Evolutionary conservation across 768 basidiomycete genomes (phyloP).

Genomic region (Pulveroboletus sp.): DNA sequence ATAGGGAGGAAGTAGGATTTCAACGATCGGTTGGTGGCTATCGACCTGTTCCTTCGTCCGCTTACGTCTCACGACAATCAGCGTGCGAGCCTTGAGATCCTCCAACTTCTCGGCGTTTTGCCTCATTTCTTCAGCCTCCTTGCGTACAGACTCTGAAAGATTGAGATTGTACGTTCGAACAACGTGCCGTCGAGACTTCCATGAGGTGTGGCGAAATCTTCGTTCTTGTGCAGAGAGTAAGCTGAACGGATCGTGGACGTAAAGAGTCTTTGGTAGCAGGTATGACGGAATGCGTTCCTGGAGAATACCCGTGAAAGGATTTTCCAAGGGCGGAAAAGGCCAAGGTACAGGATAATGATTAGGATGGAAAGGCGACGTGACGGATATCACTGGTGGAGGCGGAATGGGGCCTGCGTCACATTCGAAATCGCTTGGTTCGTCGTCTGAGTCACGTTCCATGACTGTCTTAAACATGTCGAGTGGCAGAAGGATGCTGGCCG

Average conservation of each 20-base stretch:
- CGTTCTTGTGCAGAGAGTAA: constrained; percentile 22
- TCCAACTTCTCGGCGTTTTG: constrained; percentile 8
- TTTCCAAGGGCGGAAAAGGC: constrained; percentile 38
- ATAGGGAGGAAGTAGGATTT: constrained; percentile 28
- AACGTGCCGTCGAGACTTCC: constrained; percentile 31
- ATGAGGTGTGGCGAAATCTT: constrained; percentile 8
- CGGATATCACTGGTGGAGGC: constrained; percentile 5
- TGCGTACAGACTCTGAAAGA: background rate
- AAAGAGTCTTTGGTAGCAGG: constrained; percentile 38
- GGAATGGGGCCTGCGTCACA: background rate
- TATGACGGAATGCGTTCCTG: constrained; percentile 34
- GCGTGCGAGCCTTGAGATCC: constrained; percentile 13
- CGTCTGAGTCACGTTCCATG: background rate
- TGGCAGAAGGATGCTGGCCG: background rate
- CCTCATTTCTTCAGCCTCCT: constrained; percentile 2
- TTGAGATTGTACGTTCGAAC: constrained; percentile 31
- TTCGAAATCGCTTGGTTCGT: background rate
- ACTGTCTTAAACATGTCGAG: background rate
- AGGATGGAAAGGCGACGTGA: constrained; percentile 30
- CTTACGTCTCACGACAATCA: constrained; percentile 20
- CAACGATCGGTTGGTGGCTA: constrained; percentile 28
- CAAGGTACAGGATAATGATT: constrained; percentile 39
- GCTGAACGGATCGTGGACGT: constrained; percentile 43
- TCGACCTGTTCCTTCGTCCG: constrained; percentile 17
- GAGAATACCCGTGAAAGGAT: constrained; percentile 21